These are phyloP conservation scores for Botrytis byssoidea DNA, from an alignment of 2,329 filamentous ascomycete genomes.

Conservation along the genomic window DNA sequence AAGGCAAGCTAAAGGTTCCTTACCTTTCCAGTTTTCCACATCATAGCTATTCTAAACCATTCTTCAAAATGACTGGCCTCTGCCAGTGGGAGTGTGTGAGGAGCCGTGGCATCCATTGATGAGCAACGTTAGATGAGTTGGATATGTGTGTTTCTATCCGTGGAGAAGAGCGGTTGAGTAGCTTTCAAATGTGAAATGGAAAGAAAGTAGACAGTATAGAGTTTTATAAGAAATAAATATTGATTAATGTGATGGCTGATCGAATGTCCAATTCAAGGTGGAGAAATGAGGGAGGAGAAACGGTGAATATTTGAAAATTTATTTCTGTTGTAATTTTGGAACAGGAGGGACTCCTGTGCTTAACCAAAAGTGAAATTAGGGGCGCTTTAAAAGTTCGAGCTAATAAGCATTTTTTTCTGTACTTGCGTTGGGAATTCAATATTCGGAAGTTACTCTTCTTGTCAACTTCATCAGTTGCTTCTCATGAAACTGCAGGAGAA, in stretches of 20 bases:
- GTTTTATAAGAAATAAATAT: background rate
- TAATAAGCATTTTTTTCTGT: background rate
- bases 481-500: background rate
- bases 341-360: background rate
- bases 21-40: slow-evolving; percentile 20
- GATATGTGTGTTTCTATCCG: background rate
- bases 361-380: background rate
- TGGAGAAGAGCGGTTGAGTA: background rate
- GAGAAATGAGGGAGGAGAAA: background rate
- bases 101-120: background rate
- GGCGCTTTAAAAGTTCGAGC: background rate
- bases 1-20: background rate
- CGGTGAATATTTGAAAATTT: background rate
- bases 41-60: slow-evolving; percentile 24
- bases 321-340: background rate
- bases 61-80: slow-evolving; percentile 17
- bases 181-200: background rate
- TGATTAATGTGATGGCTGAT: background rate
- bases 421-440: background rate
- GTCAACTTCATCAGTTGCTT: background rate
- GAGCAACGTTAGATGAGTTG: background rate
- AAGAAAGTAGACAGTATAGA: background rate
- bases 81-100: background rate
- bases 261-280: too few species aligned
- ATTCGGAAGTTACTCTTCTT: background rate